Evolutionary conservation across 495 filamentous ascomycete genomes (phyloP), one percentile per base, ranked within the genome.

Genomic region (Astrothelium subdiscretum): DNA sequence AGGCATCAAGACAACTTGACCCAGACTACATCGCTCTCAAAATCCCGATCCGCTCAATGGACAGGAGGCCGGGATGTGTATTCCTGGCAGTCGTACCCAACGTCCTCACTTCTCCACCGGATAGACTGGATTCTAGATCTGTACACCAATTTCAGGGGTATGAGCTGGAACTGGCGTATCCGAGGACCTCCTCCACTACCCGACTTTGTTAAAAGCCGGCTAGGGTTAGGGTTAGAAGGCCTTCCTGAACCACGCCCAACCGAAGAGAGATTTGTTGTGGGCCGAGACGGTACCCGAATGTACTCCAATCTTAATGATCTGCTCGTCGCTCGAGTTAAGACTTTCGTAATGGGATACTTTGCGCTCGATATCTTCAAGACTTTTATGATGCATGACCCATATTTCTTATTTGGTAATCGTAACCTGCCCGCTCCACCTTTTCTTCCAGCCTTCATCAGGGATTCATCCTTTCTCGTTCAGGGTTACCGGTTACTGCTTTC

Each of bases 131-230:
- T 80, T 12, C 70, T 82, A 13, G 88, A 90, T 58, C 72, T 94
- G 20, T 73, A 86, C 43, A 79, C 79, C 63, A 87, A 86, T 64
- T 85, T 91, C 68, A 78, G 89, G 31, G 86, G 88, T 0, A 80
- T 85, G 10, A 88, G 89, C 66, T 96, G 90, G 90, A 89, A 86
- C 67, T 89, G 84, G 80, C 80, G 84, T 18, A 80, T 83, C 58
- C 71, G 82, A 11, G 78, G 77, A 26, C 69, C 89, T 2, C 84
- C 83, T 8, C 78, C 82, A 11, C 77, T 87, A 31, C 86, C 87
- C 52, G 66, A 68, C 59, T 68, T 70, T 42, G 74, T 86, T 35
- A 70, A 77, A 64, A 57, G 71, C 51, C 72, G 79, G 62, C 73
- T 81, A n/a, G n/a, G n/a, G n/a, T n/a, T n/a, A n/a, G n/a, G n/a